Conservation (phyloP, 306 rosid species). For the Ormosia semicastrata region DNA sequence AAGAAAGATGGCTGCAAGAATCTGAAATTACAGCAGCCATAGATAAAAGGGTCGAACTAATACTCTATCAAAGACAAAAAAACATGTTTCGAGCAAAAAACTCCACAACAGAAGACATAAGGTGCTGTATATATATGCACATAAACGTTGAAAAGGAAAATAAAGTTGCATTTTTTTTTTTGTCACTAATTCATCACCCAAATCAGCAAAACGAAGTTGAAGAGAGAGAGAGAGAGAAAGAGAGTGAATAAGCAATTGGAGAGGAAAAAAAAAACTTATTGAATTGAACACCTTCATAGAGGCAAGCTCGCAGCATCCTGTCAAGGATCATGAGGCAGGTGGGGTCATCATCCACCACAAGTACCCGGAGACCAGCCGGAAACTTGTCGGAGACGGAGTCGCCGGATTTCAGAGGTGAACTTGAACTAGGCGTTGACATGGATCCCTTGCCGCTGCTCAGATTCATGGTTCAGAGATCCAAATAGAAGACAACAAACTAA, state of each 20-base stretch:
- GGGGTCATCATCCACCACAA: conserved; percentile 95
- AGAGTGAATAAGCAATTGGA: not conserved
- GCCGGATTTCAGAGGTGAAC: conserved; percentile 43
- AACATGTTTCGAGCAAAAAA: conserved; percentile 8
- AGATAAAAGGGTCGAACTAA: not conserved
- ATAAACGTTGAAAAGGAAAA: not conserved
- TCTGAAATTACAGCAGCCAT: conserved; percentile 9
- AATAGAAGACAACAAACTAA: conserved; percentile 21
- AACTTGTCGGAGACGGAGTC: conserved; percentile 68
- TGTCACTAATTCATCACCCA: not conserved
- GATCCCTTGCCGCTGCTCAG: conserved; percentile 52
- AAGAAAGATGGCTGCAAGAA: not conserved
- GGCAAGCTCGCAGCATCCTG: conserved; percentile 83
- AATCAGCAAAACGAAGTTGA: not conserved
- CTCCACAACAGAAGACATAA: not conserved
- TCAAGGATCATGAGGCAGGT: conserved; percentile 95
- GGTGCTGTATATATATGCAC: not conserved
- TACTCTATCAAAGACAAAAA: not conserved
- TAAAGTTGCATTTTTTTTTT: not conserved
- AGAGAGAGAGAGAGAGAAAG: not conserved
- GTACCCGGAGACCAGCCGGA: conserved; percentile 90
- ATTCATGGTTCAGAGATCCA: conserved; percentile 53
- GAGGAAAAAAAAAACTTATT: not conserved
- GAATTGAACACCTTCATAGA: conserved; percentile 63
- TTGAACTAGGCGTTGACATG: conserved; percentile 64